Conservation (phyloP, 257 asterid genomes). For the Plantago elongata region DNA sequence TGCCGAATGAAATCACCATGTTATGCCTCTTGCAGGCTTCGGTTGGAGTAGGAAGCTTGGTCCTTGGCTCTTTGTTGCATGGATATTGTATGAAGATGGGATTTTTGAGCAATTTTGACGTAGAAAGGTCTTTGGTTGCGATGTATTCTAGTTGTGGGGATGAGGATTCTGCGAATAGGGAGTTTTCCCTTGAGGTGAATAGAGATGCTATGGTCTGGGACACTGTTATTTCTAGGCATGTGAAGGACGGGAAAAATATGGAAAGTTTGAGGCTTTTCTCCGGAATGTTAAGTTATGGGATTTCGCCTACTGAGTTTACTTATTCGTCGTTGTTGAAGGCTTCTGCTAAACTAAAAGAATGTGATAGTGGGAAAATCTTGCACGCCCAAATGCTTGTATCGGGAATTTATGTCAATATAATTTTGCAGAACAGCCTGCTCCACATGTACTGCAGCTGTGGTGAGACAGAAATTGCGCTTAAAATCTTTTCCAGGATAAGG, state of each 20-base stretch:
- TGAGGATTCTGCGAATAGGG: constrained; percentile 40
- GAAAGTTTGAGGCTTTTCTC: constrained; percentile 42
- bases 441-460: constrained; percentile 79
- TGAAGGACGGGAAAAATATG: constrained; percentile 44
- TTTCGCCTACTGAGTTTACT: constrained; percentile 51
- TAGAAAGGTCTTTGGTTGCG: constrained; percentile 67
- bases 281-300: constrained; percentile 39
- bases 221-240: constrained; percentile 45
- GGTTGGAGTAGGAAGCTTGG: constrained; percentile 34
- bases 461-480: constrained; percentile 36
- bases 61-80: constrained; percentile 48
- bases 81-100: constrained; percentile 50
- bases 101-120: constrained; percentile 34
- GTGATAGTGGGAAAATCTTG: constrained; percentile 36
- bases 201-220: constrained; percentile 70
- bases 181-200: constrained; percentile 38
- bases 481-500: constrained; percentile 42
- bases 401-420: constrained; percentile 47
- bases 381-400: constrained; percentile 59
- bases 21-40: constrained; percentile 70
- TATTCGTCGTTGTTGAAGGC: constrained; percentile 68
- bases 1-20: constrained; percentile 57
- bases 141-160: constrained; percentile 58
- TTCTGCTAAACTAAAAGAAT: constrained; percentile 51
- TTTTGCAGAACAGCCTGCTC: constrained; percentile 64